phyloP scores from a whole-genome alignment of 2,329 filamentous ascomycete genomes.

The Clarireedia paspali region DNA sequence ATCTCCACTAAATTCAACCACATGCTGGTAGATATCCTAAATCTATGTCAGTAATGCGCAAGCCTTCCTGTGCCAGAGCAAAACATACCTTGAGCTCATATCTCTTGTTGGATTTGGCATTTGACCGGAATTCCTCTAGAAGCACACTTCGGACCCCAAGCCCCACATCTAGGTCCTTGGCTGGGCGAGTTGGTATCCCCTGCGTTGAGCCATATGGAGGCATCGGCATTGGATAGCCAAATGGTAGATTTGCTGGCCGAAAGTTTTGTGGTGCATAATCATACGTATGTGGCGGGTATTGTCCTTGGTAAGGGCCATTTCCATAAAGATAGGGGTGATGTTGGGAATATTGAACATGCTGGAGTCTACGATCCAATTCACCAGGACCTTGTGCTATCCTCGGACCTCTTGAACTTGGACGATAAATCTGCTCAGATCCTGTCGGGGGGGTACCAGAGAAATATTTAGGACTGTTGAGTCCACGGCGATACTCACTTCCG shows the following conservation, averaged over 20 bases:
- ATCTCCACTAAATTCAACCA: slow-evolving; percentile 93
- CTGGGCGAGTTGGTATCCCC: slow-evolving; percentile 24
- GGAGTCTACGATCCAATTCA: slow-evolving; percentile 25
- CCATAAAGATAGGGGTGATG: slow-evolving; percentile 30
- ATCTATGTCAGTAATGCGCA: slow-evolving; percentile 8
- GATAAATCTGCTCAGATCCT: slow-evolving; percentile 23
- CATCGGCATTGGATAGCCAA: slow-evolving; percentile 30
- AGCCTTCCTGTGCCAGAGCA: not conserved
- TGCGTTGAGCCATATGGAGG: slow-evolving; percentile 20
- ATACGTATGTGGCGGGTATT: slow-evolving; percentile 33
- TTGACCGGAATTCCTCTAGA: slow-evolving; percentile 72
- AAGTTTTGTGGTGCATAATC: slow-evolving; percentile 33
- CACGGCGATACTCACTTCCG: slow-evolving; percentile 28
- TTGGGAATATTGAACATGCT: slow-evolving; percentile 22
- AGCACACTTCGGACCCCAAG: slow-evolving; percentile 60
- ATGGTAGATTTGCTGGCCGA: slow-evolving; percentile 30
- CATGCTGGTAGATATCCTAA: slow-evolving; percentile 73
- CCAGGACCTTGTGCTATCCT: slow-evolving; percentile 21
- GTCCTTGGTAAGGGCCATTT: slow-evolving; percentile 30
- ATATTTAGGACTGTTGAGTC: slow-evolving; percentile 27
- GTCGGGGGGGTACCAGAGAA: slow-evolving; percentile 24
- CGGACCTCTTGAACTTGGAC: slow-evolving; percentile 23
- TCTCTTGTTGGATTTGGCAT: slow-evolving; percentile 61
- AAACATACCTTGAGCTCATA: slow-evolving; percentile 66
- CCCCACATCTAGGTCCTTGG: slow-evolving; percentile 30